Conservation (phyloP, 2,329 filamentous ascomycete genomes). For the Myriangium duriaei region DNA sequence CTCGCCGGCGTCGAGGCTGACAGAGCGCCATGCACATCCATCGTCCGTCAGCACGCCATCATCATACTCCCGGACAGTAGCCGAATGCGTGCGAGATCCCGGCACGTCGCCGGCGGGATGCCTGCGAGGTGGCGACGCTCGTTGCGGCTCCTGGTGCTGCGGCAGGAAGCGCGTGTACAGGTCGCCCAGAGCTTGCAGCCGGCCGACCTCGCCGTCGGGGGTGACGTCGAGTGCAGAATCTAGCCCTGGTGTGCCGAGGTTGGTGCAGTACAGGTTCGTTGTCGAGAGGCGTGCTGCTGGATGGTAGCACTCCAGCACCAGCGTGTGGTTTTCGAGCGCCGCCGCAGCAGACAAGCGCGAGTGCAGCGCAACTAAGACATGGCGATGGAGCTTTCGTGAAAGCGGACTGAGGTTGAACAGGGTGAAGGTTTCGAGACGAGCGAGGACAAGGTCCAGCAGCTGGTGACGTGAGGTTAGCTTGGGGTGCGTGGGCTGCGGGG, state of each 20-base stretch:
- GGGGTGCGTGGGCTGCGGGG: background rate
- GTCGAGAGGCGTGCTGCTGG: constrained; percentile 56
- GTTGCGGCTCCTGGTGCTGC: constrained; percentile 42
- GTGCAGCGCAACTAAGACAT: constrained; percentile 52
- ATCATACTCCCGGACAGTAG: constrained; percentile 10
- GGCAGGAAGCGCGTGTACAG: constrained; percentile 64
- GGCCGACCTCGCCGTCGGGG: constrained; percentile 22
- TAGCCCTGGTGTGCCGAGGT: constrained; percentile 52
- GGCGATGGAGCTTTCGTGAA: constrained; percentile 50
- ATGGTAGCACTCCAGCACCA: constrained; percentile 70
- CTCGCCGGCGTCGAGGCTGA: constrained; percentile 57
- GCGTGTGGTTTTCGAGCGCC: constrained; percentile 46
- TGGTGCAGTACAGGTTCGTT: constrained; percentile 56
- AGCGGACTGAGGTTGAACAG: constrained; percentile 44
- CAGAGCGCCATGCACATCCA: constrained; percentile 16
- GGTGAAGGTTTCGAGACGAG: constrained; percentile 27
- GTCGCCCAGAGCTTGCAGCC: constrained; percentile 40
- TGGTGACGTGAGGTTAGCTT: constrained; percentile 11
- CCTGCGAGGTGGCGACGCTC: constrained; percentile 24
- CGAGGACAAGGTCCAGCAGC: constrained; percentile 33
- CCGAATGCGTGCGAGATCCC: constrained; percentile 31
- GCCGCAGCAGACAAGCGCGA: constrained; percentile 49
- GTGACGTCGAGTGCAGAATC: constrained; percentile 25
- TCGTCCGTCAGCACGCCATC: too few relatives aligned
- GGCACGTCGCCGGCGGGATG: constrained; percentile 37